Evolutionary conservation across 1,284 basidiomycete genomes (phyloP).

Genomic region (Phaffia rhodozyma): DNA sequence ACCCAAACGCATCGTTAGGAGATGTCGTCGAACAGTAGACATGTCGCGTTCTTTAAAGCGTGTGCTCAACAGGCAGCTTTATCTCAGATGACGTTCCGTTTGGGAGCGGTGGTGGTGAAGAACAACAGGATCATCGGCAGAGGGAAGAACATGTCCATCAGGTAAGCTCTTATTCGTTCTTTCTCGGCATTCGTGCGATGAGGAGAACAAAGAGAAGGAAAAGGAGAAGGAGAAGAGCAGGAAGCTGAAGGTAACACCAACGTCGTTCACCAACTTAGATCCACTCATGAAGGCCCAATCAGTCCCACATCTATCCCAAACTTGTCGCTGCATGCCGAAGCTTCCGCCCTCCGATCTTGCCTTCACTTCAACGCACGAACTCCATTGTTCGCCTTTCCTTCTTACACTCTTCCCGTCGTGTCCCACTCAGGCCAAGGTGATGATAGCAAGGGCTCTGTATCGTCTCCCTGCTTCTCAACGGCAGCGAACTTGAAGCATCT

Average conservation of each 20-base stretch:
- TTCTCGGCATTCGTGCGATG: no score
- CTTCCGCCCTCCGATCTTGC: slow-evolving; percentile 9
- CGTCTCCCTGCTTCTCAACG: not conserved
- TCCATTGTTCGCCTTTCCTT: not conserved
- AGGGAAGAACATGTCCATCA: slow-evolving; percentile 5
- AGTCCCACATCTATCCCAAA: not conserved
- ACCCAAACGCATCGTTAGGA: no score
- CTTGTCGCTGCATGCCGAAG: slow-evolving; percentile 12
- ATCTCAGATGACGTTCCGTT: slow-evolving; percentile 6
- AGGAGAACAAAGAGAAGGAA: not conserved
- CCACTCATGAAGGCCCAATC: not conserved
- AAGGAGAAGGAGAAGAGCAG: not conserved
- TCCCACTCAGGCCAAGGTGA: no score
- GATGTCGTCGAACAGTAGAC: no score
- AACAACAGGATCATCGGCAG: slow-evolving; percentile 8
- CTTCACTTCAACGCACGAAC: slow-evolving; percentile 8
- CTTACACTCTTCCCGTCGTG: not conserved
- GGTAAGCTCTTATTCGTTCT: not conserved
- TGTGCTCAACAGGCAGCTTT: not conserved
- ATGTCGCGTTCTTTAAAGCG: not conserved
- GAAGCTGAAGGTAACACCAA: no score
- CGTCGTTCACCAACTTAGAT: no score
- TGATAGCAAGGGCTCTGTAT: no score
- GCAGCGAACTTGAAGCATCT: not conserved
- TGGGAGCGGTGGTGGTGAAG: slow-evolving; percentile 14